These are phyloP conservation scores for Moricandia moricandioides DNA, from an alignment of 345 rosid genomes.

Conservation along the genomic window DNA sequence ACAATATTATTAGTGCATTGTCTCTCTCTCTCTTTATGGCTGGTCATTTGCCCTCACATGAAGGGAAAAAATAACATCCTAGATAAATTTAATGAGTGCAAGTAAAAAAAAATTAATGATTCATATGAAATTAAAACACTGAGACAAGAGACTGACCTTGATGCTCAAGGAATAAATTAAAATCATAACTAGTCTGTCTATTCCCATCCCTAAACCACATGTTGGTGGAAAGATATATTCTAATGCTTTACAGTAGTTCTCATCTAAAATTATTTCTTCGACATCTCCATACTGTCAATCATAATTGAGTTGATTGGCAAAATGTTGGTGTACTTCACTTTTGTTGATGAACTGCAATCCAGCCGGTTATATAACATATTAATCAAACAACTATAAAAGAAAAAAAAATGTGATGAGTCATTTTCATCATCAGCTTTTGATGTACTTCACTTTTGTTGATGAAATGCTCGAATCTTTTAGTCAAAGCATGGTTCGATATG, in stretches of 20 bases:
- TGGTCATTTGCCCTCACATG: too few species aligned
- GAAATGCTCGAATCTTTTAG: constrained; percentile 91
- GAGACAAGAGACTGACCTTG: constrained; percentile 49
- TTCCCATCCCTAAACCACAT: constrained; percentile 92
- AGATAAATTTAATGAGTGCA: too few species aligned
- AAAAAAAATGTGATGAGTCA: neutral
- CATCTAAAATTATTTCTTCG: constrained; percentile 96
- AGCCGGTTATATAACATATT: neutral
- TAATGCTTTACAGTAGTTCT: constrained; percentile 78
- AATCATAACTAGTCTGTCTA: constrained; percentile 81
- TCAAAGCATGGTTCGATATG: constrained; percentile 55
- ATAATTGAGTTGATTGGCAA: constrained; percentile 81
- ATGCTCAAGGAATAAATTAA: constrained; percentile 88
- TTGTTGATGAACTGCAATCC: constrained; percentile 64
- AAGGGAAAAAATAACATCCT: too few species aligned
- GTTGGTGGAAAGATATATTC: constrained; percentile 93
- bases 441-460: constrained; percentile 84
- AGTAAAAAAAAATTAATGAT: too few species aligned
- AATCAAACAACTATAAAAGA: neutral
- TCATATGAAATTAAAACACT: too few species aligned
- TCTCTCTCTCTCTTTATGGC: too few species aligned
- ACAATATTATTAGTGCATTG: too few species aligned
- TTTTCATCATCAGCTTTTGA: neutral
- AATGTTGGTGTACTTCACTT: too few species aligned
- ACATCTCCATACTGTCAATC: constrained; percentile 92